Percentiles rank a stretch among this genome's conserved stretches.
These are phyloP conservation scores for Eutrema salsugineum DNA, from an alignment of 441 rosid genomes.

Conservation along the genomic window DNA sequence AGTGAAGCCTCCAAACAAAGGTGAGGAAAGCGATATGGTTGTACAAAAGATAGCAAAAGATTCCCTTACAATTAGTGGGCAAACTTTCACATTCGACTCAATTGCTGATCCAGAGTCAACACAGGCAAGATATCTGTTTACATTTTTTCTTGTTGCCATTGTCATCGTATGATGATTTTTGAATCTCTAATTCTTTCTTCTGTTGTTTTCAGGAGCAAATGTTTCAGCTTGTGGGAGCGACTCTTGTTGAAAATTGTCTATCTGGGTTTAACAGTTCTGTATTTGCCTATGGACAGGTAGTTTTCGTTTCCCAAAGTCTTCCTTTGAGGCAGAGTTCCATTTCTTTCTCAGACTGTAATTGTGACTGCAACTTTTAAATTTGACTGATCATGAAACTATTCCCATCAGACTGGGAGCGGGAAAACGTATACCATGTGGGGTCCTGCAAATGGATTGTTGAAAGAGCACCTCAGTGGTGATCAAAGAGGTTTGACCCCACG, in stretches of 20 bases:
- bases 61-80: conserved; percentile 64
- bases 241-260: conserved; percentile 85
- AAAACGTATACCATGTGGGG: conserved; percentile 98
- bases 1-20: conserved; percentile 63
- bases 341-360: neutral
- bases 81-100: conserved; percentile 73
- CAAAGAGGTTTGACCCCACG: conserved; percentile 90
- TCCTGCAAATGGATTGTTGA: conserved; percentile 68
- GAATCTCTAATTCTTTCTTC: neutral
- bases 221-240: conserved; percentile 65
- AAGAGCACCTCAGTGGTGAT: conserved; percentile 52
- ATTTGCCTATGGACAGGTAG: conserved; percentile 90
- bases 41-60: conserved; percentile 53
- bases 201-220: neutral
- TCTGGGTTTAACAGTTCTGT: conserved; percentile 92
- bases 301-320: neutral
- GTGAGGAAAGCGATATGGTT: conserved; percentile 55
- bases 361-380: conserved; percentile 1
- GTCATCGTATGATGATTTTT: neutral
- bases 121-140: conserved; percentile 40
- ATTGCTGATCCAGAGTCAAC: conserved; percentile 64
- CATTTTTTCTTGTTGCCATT: neutral
- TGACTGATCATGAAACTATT: conserved; percentile 7
- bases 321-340: neutral
- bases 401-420: conserved; percentile 83